Base-by-base conservation (phyloP, 192 early-diverging fungal genomes). In the Pilobolus umbonatus region DNA sequence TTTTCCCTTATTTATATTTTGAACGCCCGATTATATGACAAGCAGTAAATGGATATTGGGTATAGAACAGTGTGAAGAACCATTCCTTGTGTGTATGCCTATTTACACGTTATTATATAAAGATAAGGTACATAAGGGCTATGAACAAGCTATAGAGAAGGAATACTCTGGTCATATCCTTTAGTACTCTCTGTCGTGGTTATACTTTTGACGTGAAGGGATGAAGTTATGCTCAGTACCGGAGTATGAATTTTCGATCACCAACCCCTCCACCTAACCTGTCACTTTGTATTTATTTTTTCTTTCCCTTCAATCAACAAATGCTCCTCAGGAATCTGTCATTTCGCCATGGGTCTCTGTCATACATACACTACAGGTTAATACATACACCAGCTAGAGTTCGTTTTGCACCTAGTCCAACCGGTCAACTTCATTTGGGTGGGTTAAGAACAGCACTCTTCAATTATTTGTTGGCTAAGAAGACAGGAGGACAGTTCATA, bases 371-470 rank as follows among this genome's bases (percentile, higher is more conserved):
- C n/a, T n/a, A 26, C 5, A 47, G 60, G 15, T 53, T 39, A 1
- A 15, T 51, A 6, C 47, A 50, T 43, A 43, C 57, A 5, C 72
- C 80, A 7, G 85, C 80, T 19, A 75, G 92, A 24, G 92, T 93
- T 17, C 82, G 95, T 19, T 98, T 98, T 65, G 95, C 95, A 15
- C 95, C 95, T 5, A 92, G 89, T 42, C 95, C 95, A 5, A 95
- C 95, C 4, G 95, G 95, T 12, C 80, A 86, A 61, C 78, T 98
- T 48, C 95, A 98, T 61, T 81, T 98, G 29, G 95, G 95, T 26
- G 92, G 92, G 9, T 77, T 98, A 43, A 81, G 95, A 25, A 98
- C 95, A 2, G 91, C 92, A 9, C 80, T 98, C 49, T 98, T 88
- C 69, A 95, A 95, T 77, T 93, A 87, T 58, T 73, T 95, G 29